These are phyloP conservation scores for Colletotrichum sp. DNA, from an alignment of 2,329 filamentous ascomycete genomes.

Conservation along the genomic window DNA sequence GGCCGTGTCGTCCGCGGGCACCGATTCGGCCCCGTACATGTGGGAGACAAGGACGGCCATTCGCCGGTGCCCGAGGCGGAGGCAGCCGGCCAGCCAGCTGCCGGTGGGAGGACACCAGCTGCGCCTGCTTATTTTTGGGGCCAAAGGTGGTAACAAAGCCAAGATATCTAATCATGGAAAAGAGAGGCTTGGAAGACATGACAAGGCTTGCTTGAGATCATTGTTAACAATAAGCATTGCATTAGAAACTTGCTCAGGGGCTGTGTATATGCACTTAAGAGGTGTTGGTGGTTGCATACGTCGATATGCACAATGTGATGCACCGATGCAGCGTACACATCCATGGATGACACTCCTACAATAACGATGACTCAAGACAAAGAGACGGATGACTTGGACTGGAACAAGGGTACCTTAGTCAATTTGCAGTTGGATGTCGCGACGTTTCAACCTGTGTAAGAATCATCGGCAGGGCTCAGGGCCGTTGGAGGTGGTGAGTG, in stretches of 20 bases:
- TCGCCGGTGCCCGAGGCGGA: background rate
- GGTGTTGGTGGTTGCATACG: background rate
- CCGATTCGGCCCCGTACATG: background rate
- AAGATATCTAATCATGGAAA: background rate
- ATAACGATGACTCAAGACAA: background rate
- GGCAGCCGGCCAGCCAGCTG: background rate
- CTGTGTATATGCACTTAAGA: background rate
- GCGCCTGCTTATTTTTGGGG: background rate
- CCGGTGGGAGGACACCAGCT: background rate
- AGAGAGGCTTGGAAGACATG: background rate
- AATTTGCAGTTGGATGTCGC: background rate
- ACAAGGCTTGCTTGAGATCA: background rate
- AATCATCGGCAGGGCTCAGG: background rate
- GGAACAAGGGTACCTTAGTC: background rate
- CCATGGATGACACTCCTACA: too few species aligned
- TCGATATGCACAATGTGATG: too few species aligned
- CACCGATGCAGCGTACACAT: too few species aligned
- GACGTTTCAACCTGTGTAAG: background rate
- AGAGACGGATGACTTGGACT: background rate
- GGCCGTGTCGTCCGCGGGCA: background rate
- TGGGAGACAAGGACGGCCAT: background rate
- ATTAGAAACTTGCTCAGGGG: background rate
- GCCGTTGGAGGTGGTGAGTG: background rate
- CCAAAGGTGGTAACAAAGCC: accelerated
- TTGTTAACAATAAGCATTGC: background rate